These are phyloP conservation scores for Ogataea philodendri DNA, from an alignment of 805 yeast genomes.

Conservation along the genomic window DNA sequence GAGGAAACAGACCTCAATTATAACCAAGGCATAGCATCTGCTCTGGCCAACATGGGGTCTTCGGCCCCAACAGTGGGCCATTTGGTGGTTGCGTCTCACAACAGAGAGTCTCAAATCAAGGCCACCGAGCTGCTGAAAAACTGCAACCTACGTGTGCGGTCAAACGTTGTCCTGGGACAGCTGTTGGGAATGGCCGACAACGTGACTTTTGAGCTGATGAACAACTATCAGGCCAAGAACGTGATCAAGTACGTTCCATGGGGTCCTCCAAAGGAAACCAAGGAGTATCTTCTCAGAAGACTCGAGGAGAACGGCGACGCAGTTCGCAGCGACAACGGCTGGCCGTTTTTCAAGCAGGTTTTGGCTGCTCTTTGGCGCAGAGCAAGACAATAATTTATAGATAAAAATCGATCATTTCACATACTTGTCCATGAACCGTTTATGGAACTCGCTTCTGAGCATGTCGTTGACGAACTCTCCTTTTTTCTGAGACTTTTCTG, in stretches of 20 bases:
- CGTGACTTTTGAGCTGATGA: constrained; percentile 71
- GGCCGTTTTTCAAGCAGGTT: constrained; percentile 63
- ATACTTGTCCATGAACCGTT: constrained; percentile 40
- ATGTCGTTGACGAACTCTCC: constrained; percentile 31
- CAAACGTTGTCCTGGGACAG: constrained; percentile 83
- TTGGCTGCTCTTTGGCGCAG: constrained; percentile 36
- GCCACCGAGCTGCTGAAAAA: constrained; percentile 56
- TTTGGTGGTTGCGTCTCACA: constrained; percentile 89
- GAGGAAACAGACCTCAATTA: constrained; percentile 76
- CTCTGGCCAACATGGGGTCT: constrained; percentile 57
- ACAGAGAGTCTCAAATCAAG: constrained; percentile 68
- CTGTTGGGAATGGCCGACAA: constrained; percentile 95
- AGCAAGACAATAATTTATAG: constrained; percentile 14
- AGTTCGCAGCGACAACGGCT: constrained; percentile 79
- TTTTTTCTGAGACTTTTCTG: constrained; percentile 19
- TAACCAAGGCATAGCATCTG: constrained; percentile 62
- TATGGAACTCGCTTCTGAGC: constrained; percentile 41
- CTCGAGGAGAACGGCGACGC: constrained; percentile 96
- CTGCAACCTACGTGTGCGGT: constrained; percentile 33
- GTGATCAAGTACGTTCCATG: constrained; percentile 94
- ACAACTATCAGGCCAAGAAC: constrained; percentile 61
- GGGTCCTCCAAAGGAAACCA: constrained; percentile 96
- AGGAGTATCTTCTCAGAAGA: constrained; percentile 84
- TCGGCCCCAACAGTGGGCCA: constrained; percentile 54
- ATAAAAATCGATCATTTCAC: constrained; percentile 32